phyloP scores from a whole-genome alignment of 192 early-diverging fungal genomes.

The Linnemannia hyalina region DNA sequence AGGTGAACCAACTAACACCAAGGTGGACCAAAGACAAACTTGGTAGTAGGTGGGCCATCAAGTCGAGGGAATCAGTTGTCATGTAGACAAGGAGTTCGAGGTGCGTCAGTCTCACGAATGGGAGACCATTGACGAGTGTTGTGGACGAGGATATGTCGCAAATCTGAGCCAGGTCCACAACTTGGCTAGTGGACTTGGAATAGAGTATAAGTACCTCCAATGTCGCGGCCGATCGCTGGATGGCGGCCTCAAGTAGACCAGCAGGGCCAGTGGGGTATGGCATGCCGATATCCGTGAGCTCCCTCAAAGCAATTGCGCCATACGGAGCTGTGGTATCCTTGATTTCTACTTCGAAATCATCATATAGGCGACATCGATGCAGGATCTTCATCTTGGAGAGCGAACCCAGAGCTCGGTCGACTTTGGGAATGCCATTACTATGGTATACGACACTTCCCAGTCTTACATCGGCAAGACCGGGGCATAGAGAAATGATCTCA shows the following conservation, averaged over 20 bases:
- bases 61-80: neutral
- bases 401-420: neutral
- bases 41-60: neutral
- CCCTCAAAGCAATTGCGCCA: neutral
- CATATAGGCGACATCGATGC: neutral
- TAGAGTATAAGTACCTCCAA: neutral
- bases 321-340: neutral
- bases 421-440: neutral
- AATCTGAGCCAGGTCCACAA: neutral
- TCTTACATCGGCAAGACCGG: neutral
- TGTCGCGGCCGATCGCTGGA: neutral
- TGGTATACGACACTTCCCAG: neutral
- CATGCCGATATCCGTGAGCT: neutral
- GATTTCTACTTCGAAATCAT: neutral
- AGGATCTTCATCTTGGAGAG: neutral
- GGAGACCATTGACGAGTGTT: neutral
- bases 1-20: neutral
- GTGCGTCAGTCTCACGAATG: neutral
- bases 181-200: neutral
- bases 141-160: too few relatives aligned
- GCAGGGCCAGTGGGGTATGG: neutral
- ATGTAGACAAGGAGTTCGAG: neutral
- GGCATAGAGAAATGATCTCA: neutral
- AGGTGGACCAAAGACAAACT: too few relatives aligned
- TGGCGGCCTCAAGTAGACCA: neutral